Percentiles rank a stretch among this genome's conserved stretches.
Evolutionary conservation across 2,329 filamentous ascomycete species (phyloP).

Genomic region (Trichoderma afroharzianum): DNA sequence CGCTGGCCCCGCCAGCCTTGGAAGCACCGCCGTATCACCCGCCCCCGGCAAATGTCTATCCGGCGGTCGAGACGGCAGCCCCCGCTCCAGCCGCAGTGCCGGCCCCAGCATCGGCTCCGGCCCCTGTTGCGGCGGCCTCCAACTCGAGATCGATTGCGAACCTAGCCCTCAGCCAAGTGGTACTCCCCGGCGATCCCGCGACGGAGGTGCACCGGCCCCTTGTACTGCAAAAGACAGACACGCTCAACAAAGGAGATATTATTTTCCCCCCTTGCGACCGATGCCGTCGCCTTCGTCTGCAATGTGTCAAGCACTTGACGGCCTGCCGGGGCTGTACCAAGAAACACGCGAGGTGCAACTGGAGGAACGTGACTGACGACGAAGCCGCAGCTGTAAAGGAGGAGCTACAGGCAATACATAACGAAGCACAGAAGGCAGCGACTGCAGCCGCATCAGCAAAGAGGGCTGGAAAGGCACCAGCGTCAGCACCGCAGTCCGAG

Average conservation of each 20-base stretch:
- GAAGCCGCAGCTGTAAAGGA: constrained; percentile 46
- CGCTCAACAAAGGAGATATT: constrained; percentile 66
- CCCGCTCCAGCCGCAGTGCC: no score
- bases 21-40: constrained; percentile 24
- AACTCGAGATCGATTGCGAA: background rate
- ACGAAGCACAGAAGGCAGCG: background rate
- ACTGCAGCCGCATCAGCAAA: background rate
- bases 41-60: constrained; percentile 5
- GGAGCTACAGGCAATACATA: constrained; percentile 25
- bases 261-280: constrained; percentile 82
- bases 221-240: constrained; percentile 73
- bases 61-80: background rate
- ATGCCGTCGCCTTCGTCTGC: constrained; percentile 73
- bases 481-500: background rate
- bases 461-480: background rate
- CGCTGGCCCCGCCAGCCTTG: constrained; percentile 29
- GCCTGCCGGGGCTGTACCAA: constrained; percentile 85
- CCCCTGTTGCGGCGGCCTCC: background rate
- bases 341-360: constrained; percentile 85
- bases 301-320: constrained; percentile 81
- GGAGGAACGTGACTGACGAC: constrained; percentile 74
- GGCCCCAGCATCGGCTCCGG: background rate
- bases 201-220: constrained; percentile 43
- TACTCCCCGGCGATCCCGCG: constrained; percentile 25
- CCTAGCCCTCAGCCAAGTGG: background rate